Percentiles rank a stretch among this genome's conserved stretches.
These are phyloP conservation scores for Agrocybe praecox DNA, from an alignment of 768 basidiomycete species.

Conservation along the genomic window DNA sequence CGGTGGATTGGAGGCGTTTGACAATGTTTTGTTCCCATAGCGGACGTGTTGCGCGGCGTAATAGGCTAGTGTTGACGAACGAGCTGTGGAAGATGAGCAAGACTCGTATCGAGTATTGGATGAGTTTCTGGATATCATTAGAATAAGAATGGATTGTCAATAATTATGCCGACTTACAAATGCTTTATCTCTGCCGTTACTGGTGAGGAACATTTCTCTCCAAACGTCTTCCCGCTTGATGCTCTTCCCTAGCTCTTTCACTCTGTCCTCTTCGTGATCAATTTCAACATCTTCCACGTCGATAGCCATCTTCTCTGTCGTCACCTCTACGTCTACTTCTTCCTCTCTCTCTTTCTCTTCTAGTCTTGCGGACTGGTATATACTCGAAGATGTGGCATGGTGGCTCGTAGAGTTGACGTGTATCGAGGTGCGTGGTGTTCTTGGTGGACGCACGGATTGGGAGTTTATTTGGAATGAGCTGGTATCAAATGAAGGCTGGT, in stretches of 20 bases:
- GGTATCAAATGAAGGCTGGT: conserved; percentile 61
- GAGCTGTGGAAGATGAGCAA: conserved; percentile 72
- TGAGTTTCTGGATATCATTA: conserved; percentile 62
- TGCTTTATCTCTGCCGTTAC: conserved; percentile 81
- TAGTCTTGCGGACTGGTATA: conserved; percentile 49
- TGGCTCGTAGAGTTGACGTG: conserved; percentile 34
- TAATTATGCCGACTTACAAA: conserved; percentile 57
- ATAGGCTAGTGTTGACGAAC: conserved; percentile 44
- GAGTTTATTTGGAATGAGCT: conserved; percentile 82
- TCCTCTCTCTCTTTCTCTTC: conserved; percentile 17
- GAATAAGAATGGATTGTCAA: neutral
- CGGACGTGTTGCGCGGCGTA: conserved; percentile 47
- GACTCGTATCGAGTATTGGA: conserved; percentile 81
- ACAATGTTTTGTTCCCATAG: conserved; percentile 61
- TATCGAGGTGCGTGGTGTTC: conserved; percentile 67
- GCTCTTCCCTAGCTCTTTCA: conserved; percentile 43
- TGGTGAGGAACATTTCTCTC: conserved; percentile 78
- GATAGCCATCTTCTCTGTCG: conserved; percentile 10
- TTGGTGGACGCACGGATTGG: conserved; percentile 75
- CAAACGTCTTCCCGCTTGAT: conserved; percentile 71
- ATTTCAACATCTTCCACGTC: conserved; percentile 47
- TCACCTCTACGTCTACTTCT: neutral
- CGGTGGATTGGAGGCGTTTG: conserved; percentile 61
- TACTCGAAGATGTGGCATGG: conserved; percentile 33
- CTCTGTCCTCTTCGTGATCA: conserved; percentile 51